Conservation (phyloP, 2,329 filamentous ascomycete species). For the Botrytis pseudocinerea region DNA sequence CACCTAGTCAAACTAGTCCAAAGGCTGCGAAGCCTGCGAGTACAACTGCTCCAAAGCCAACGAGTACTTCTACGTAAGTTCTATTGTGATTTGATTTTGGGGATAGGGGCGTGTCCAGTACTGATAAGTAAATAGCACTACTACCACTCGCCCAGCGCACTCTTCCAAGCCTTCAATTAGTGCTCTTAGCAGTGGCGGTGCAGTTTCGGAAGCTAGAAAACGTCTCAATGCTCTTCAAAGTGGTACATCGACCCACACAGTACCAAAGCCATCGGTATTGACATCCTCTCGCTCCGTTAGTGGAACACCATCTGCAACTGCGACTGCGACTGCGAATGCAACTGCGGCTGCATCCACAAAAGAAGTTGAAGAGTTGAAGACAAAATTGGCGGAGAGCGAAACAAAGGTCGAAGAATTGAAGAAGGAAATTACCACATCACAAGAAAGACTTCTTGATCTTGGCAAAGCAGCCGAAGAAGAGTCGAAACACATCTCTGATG, state of each 20-base stretch:
- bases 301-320: slow-evolving; percentile 23
- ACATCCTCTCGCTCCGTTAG: slow-evolving; percentile 44
- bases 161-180: slow-evolving; percentile 41
- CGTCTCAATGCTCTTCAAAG: slow-evolving; percentile 53
- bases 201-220: slow-evolving; percentile 55
- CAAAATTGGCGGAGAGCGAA: slow-evolving; percentile 59
- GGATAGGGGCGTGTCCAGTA: not conserved
- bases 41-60: slow-evolving; percentile 39
- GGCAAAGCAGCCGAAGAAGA: slow-evolving; percentile 52
- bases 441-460: slow-evolving; percentile 57
- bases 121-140: slow-evolving; percentile 37
- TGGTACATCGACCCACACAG: slow-evolving; percentile 37
- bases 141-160: slow-evolving; percentile 40
- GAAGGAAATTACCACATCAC: slow-evolving; percentile 55
- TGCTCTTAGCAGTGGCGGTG: slow-evolving; percentile 35
- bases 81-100: not conserved
- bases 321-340: not conserved
- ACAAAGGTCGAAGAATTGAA: slow-evolving; percentile 58
- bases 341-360: slow-evolving; percentile 11
- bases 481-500: slow-evolving; percentile 41
- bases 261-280: slow-evolving; percentile 41
- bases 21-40: slow-evolving; percentile 44
- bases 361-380: slow-evolving; percentile 57
- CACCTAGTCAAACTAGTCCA: slow-evolving; percentile 39
- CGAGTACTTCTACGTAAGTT: slow-evolving; percentile 35